A percentile compares a stretch with the other conserved stretches of the same genome.
Evolutionary conservation across 371 early-diverging fungal species (phyloP).

Genomic region (Saksenaea oblongispora): DNA sequence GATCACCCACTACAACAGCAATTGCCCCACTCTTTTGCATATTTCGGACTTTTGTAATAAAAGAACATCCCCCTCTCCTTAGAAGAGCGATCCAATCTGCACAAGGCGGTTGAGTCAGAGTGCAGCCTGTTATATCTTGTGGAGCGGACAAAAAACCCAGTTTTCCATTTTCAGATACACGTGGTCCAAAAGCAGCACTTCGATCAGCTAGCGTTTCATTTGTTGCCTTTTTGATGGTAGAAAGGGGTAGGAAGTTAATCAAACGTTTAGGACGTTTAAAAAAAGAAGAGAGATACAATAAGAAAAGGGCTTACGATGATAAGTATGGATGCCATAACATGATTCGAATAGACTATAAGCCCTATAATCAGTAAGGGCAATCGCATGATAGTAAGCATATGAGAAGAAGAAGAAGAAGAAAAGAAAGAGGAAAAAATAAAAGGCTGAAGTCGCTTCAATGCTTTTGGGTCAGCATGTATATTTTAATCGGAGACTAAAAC

Average conservation of each 20-base stretch:
- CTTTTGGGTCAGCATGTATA: not conserved
- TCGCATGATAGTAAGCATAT: conserved; percentile 14
- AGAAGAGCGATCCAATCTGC: conserved; percentile 81
- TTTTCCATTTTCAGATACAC: conserved; percentile 58
- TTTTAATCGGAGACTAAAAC: conserved; percentile 9
- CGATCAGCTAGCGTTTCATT: conserved; percentile 59
- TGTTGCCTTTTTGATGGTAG: conserved; percentile 43
- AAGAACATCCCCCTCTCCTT: conserved; percentile 82
- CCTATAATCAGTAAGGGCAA: conserved; percentile 2
- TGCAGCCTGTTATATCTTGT: conserved; percentile 42
- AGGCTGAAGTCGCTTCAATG: not conserved
- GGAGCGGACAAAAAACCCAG: conserved; percentile 51
- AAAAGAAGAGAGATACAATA: conserved; percentile 12
- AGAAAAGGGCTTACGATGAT: conserved; percentile 19
- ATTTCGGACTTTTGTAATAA: conserved; percentile 84
- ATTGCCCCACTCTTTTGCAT: conserved; percentile 87
- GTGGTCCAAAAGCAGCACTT: conserved; percentile 66
- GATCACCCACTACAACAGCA: conserved; percentile 91
- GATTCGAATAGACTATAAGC: not conserved
- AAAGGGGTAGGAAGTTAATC: conserved; percentile 18
- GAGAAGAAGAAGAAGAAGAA: conserved; percentile 14
- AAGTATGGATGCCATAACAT: conserved; percentile 22
- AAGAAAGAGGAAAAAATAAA: conserved; percentile 10
- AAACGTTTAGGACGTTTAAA: not conserved
- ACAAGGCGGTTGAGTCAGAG: conserved; percentile 28